Evolutionary conservation across 345 rosid genomes (phyloP), one percentile per base, ranked within the genome.

Genomic region (Salix dunnii): DNA sequence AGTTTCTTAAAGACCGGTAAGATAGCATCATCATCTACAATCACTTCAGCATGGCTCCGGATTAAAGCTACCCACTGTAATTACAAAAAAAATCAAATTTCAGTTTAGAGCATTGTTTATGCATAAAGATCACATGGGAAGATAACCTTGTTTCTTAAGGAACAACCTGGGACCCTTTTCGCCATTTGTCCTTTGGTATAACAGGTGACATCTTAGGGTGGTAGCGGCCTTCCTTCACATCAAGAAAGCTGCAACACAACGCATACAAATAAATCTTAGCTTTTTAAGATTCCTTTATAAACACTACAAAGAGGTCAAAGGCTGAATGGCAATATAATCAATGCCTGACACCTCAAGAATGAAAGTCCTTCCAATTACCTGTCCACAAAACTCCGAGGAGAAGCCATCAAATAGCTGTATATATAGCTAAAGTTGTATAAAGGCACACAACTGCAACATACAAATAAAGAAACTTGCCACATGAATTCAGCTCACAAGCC

Each of bases 151-250:
- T 7, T 61, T 21, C 53, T n/a, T 27, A 48, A 30, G 72, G 46
- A 51, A 82, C 63, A 43, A 92, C 99, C 96, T 95, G 99, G 30
- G 97, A 95, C 76, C 97, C 99, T 84, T 95, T 95, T 70, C 94
- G 88, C 97, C 97, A 93, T 79, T 84, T 91, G 2, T 76, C 68
- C 84, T 87, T 85, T 0, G 86, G 89, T 74, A 95, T 89, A 27
- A 82, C 71, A 62, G 93, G 88, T 35, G 89, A 87, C 99, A 95
- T 95, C 77, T 89, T 87, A 27, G 81, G 86, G 80, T 87, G 86
- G 86, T 93, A 89, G 17, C 94, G 95, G 28, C 62, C 86, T 66
- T 90, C 99, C 87, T 91, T 90, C 13, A 71, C 78, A 82, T 88
- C 94, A 77, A 84, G 81, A 84, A 93, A 96, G 80, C 97, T 95